A percentile compares a stretch with the other conserved stretches of the same genome.
phyloP scores from a whole-genome alignment of 306 rosid species.

The Rosa rugosa region DNA sequence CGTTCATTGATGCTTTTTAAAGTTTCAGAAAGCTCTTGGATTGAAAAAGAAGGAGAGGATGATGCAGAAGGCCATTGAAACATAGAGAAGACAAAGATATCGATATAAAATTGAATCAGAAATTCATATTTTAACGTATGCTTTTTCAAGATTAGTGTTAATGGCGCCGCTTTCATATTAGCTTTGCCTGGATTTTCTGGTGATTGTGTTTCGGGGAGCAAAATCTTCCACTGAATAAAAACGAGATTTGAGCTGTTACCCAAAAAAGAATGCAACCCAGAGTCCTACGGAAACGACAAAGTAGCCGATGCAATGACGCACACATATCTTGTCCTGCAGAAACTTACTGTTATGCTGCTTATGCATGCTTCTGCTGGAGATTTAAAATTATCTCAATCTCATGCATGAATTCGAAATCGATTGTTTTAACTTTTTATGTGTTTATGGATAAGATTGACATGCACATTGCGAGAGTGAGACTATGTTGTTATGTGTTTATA shows the following conservation, averaged over 20 bases:
- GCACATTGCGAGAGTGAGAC: not conserved
- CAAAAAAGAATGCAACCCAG: not conserved
- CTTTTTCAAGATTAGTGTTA: not conserved
- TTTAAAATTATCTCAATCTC: not conserved
- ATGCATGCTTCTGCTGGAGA: not conserved
- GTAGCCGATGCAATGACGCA: not conserved
- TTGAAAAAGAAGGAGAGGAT: constrained; percentile 11
- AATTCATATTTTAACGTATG: constrained; percentile 5
- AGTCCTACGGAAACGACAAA: constrained; percentile 12
- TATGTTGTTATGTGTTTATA: not conserved
- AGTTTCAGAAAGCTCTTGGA: constrained; percentile 1
- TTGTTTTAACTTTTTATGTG: not conserved
- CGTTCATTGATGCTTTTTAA: constrained; percentile 22
- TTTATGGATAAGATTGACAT: not conserved
- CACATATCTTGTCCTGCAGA: not conserved
- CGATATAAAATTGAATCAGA: constrained; percentile 2
- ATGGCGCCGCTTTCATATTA: constrained; percentile 22
- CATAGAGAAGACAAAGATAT: constrained; percentile 34
- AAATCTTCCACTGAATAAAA: not conserved
- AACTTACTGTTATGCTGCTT: not conserved
- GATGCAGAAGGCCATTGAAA: constrained; percentile 31
- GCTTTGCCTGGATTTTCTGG: not conserved
- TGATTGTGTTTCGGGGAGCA: constrained; percentile 11
- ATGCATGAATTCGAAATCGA: not conserved
- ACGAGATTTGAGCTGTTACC: not conserved